These are phyloP conservation scores for Hygrophila difformis DNA, from an alignment of 257 asterid genomes.

Conservation along the genomic window DNA sequence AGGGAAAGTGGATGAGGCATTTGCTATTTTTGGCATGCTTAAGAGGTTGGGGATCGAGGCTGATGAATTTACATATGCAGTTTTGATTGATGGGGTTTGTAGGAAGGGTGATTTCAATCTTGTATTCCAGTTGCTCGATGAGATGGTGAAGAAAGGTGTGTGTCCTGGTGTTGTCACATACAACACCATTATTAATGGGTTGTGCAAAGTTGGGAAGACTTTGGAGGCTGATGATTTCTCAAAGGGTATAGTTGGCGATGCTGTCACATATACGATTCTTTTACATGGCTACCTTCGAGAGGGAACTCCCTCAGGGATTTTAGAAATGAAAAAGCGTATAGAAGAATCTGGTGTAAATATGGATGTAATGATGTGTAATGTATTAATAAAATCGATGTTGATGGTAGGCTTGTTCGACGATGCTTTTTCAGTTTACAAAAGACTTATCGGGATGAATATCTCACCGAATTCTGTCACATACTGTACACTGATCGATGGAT, in stretches of 20 bases:
- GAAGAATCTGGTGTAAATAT: constrained; percentile 42
- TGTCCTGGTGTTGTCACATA: constrained; percentile 57
- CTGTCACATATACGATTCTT: constrained; percentile 55
- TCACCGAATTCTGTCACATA: constrained; percentile 45
- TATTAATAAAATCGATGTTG: constrained; percentile 60
- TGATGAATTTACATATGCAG: constrained; percentile 69
- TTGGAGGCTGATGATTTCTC: constrained; percentile 61
- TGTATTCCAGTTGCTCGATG: constrained; percentile 51
- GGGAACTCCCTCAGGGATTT: constrained; percentile 41
- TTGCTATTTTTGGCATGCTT: constrained; percentile 45
- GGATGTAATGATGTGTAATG: constrained; percentile 60
- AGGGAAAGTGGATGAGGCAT: constrained; percentile 68
- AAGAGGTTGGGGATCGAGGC: constrained; percentile 39
- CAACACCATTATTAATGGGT: constrained; percentile 68
- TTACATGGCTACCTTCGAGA: constrained; percentile 65
- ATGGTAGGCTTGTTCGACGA: constrained; percentile 79
- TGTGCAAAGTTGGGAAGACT: constrained; percentile 73
- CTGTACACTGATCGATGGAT: constrained; percentile 59
- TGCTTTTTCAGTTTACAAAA: constrained; percentile 41
- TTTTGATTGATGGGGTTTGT: constrained; percentile 67
- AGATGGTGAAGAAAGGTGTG: constrained; percentile 59
- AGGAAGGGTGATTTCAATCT: constrained; percentile 44
- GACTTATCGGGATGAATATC: constrained; percentile 40
- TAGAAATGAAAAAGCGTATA: constrained; percentile 43
- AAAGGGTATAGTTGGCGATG: constrained; percentile 51